phyloP scores from a whole-genome alignment of 2,329 filamentous ascomycete species.

The Epicoccum sorghinum region DNA sequence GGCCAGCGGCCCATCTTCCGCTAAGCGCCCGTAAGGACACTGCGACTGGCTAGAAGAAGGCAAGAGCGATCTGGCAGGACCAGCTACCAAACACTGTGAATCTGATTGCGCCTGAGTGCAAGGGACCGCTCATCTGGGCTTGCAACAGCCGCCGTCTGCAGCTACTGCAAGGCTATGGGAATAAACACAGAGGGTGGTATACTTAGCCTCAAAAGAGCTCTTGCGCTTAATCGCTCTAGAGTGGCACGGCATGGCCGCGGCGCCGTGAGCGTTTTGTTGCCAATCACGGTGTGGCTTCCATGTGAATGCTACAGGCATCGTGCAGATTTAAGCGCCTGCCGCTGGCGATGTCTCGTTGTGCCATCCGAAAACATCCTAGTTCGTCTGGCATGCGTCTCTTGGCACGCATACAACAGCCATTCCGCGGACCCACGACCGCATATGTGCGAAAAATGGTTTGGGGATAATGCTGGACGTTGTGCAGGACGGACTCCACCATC shows the following conservation, averaged over 20 bases:
- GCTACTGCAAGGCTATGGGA: slow-evolving; percentile 16
- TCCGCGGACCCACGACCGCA: slow-evolving; percentile 20
- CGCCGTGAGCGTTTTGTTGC: slow-evolving; percentile 28
- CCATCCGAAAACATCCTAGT: slow-evolving; percentile 15
- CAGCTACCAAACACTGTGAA: not conserved
- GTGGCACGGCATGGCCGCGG: slow-evolving; percentile 29
- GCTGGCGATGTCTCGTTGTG: slow-evolving; percentile 24
- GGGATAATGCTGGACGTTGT: slow-evolving; percentile 24
- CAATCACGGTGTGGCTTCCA: slow-evolving; percentile 20
- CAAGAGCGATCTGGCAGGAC: not conserved
- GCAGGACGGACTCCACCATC: slow-evolving; percentile 2
- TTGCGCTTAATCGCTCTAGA: slow-evolving; percentile 38
- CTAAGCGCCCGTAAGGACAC: slow-evolving; percentile 8
- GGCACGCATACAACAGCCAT: slow-evolving; percentile 22
- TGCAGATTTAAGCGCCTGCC: slow-evolving; percentile 28
- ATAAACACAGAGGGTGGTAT: slow-evolving; percentile 10
- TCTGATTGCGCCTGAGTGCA: slow-evolving; percentile 10
- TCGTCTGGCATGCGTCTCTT: slow-evolving; percentile 21
- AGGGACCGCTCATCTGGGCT: slow-evolving; percentile 20
- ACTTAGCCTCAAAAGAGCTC: slow-evolving; percentile 30
- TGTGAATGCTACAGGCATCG: slow-evolving; percentile 24
- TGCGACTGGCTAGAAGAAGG: not conserved
- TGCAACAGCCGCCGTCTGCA: slow-evolving; percentile 28
- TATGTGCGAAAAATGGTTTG: slow-evolving; percentile 30
- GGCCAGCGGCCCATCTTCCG: slow-evolving; percentile 1